These are phyloP conservation scores for Sporormia fimetaria DNA, from an alignment of 495 filamentous ascomycete genomes.

Conservation along the genomic window DNA sequence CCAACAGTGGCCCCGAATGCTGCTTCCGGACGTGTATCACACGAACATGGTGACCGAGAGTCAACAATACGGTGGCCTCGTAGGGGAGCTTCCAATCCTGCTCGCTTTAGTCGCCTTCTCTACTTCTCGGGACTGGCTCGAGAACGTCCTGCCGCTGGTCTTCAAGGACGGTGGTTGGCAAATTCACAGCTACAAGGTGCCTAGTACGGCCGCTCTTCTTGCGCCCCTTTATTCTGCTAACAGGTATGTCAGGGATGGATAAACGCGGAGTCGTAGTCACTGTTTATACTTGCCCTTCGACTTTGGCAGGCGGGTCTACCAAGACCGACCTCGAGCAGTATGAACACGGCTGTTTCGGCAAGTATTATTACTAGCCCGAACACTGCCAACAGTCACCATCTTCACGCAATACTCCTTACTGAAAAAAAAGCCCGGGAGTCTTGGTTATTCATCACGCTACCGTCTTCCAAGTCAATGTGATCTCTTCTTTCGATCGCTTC, in stretches of 20 bases:
- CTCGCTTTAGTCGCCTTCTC: conserved; percentile 28
- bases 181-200: conserved; percentile 1
- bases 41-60: not conserved
- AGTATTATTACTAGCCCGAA: conserved; percentile 13
- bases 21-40: conserved; percentile 28
- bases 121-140: conserved; percentile 1
- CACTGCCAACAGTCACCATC: too few relatives aligned
- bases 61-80: conserved; percentile 21
- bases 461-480: too few relatives aligned
- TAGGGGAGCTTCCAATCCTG: conserved; percentile 29
- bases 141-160: conserved; percentile 1
- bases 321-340: conserved; percentile 6
- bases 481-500: too few relatives aligned
- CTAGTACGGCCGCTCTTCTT: conserved; percentile 4
- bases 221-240: not conserved
- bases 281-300: conserved; percentile 10
- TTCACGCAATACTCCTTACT: too few relatives aligned
- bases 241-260: conserved; percentile 2
- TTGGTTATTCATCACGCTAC: too few relatives aligned
- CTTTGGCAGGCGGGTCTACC: conserved; percentile 1
- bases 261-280: conserved; percentile 18
- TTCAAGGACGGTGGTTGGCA: conserved; percentile 12
- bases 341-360: conserved; percentile 10
- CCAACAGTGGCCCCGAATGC: conserved; percentile 22
- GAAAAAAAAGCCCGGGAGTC: too few relatives aligned